Evolutionary conservation across 805 yeast genomes (phyloP).

Genomic region (Ogataea minuta): DNA sequence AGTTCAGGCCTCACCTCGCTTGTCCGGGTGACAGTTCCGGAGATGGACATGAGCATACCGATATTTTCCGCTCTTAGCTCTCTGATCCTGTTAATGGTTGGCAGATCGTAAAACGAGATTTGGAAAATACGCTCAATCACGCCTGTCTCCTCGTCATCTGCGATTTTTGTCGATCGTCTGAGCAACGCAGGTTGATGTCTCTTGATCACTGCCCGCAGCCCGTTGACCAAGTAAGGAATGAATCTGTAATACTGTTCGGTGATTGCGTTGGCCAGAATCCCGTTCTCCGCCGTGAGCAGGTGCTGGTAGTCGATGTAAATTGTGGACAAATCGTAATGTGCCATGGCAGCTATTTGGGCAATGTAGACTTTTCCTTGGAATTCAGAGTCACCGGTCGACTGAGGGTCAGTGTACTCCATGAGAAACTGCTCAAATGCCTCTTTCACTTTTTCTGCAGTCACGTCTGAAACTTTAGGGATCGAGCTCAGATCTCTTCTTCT

Average conservation of each 20-base stretch:
- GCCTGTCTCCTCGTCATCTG: slow-evolving; percentile 40
- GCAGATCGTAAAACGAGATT: slow-evolving; percentile 83
- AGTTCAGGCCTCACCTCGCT: slow-evolving; percentile 96
- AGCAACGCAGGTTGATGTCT: slow-evolving; percentile 73
- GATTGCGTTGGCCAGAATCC: slow-evolving; percentile 85
- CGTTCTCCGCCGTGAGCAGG: slow-evolving; percentile 70
- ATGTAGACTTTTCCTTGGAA: slow-evolving; percentile 63
- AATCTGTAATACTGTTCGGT: slow-evolving; percentile 91
- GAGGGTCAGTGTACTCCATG: slow-evolving; percentile 55
- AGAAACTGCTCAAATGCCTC: slow-evolving; percentile 86
- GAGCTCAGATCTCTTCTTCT: slow-evolving; percentile 60
- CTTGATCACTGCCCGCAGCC: slow-evolving; percentile 69
- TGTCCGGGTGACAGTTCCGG: slow-evolving; percentile 95
- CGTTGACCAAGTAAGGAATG: slow-evolving; percentile 76
- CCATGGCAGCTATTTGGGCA: slow-evolving; percentile 80
- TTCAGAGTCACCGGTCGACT: slow-evolving; percentile 35
- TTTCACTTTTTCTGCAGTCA: slow-evolving; percentile 90
- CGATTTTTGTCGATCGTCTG: slow-evolving; percentile 39
- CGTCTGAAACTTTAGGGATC: slow-evolving; percentile 84
- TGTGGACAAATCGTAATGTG: slow-evolving; percentile 68
- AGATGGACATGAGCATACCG: slow-evolving; percentile 78
- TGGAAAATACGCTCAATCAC: slow-evolving; percentile 76
- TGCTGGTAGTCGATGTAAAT: slow-evolving; percentile 85
- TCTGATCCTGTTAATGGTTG: slow-evolving; percentile 78
- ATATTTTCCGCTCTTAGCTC: slow-evolving; percentile 87